A percentile compares a stretch with the other conserved stretches of the same genome.
Evolutionary conservation across 1,284 basidiomycete species (phyloP).

Genomic region (Ustilago lituana): DNA sequence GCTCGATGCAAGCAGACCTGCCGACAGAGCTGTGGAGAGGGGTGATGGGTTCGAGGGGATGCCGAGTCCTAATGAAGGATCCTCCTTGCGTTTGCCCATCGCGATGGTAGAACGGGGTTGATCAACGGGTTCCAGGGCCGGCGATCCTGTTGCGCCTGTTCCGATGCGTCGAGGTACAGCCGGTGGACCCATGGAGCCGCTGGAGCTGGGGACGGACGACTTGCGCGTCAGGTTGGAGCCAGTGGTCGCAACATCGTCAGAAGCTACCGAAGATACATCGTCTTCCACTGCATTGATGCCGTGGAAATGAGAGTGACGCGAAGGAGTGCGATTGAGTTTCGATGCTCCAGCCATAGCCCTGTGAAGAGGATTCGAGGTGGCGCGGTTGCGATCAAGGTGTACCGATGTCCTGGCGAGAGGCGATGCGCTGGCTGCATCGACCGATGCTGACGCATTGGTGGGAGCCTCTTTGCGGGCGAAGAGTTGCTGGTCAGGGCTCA

Average conservation of each 20-base stretch:
- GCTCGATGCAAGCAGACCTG: conserved; percentile 26
- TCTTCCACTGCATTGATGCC: conserved; percentile 19
- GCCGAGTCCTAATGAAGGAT: conserved; percentile 38
- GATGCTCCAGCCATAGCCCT: conserved; percentile 29
- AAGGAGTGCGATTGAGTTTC: conserved; percentile 23
- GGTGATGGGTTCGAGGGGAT: conserved; percentile 40
- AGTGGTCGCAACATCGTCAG: conserved; percentile 31
- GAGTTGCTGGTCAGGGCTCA: conserved; percentile 17
- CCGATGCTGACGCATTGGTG: background rate
- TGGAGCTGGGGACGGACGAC: conserved; percentile 44
- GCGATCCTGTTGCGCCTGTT: conserved; percentile 17
- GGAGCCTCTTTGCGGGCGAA: conserved; percentile 14
- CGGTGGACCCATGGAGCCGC: conserved; percentile 48
- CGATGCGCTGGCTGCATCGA: conserved; percentile 13
- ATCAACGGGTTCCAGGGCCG: conserved; percentile 29
- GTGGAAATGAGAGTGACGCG: conserved; percentile 22
- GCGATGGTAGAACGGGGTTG: conserved; percentile 34
- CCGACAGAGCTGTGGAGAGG: conserved; percentile 28
- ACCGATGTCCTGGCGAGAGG: conserved; percentile 17
- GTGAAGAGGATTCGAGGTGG: conserved; percentile 36
- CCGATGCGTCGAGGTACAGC: conserved; percentile 34
- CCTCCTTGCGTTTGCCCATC: conserved; percentile 46
- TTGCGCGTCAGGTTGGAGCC: conserved; percentile 45
- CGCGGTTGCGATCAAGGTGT: conserved; percentile 31
- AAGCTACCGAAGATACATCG: conserved; percentile 33